Conservation (phyloP, 179 eudicot genomes). For the Beta lomatogona region DNA sequence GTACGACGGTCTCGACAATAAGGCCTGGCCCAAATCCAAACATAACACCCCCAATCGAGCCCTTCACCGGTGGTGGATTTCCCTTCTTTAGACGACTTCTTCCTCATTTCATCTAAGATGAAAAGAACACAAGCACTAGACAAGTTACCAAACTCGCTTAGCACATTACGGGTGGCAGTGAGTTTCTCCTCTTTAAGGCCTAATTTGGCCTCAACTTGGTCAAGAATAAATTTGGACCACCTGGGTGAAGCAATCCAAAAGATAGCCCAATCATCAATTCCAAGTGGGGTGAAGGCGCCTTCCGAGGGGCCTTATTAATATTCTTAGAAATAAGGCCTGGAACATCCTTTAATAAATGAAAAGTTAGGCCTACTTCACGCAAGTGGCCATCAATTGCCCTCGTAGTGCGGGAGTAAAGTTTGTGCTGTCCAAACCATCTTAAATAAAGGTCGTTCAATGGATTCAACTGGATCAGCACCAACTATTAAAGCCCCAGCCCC, state of each 20-base stretch:
- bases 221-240: not conserved
- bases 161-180: not conserved
- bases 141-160: slow-evolving; percentile 14
- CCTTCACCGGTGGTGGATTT: slow-evolving; percentile 3
- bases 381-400: slow-evolving; percentile 8
- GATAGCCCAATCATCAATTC: not conserved
- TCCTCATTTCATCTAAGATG: slow-evolving; percentile 13
- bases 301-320: slow-evolving; percentile 1
- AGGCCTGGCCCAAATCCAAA: slow-evolving; percentile 12
- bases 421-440: slow-evolving; percentile 11
- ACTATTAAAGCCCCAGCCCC: slow-evolving; percentile 8
- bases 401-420: slow-evolving; percentile 3
- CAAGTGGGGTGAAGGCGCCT: slow-evolving; percentile 2
- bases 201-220: slow-evolving; percentile 12
- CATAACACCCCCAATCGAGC: slow-evolving; percentile 1
- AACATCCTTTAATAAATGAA: slow-evolving; percentile 10
- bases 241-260: slow-evolving; percentile 11
- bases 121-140: slow-evolving; percentile 15
- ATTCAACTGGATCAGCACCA: slow-evolving; percentile 7
- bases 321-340: slow-evolving; percentile 12
- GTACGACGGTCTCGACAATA: slow-evolving; percentile 9
- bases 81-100: slow-evolving; percentile 1
- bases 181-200: slow-evolving; percentile 10
- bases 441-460: slow-evolving; percentile 3
- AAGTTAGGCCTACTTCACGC: slow-evolving; percentile 15